These are phyloP conservation scores for Cladosporium sp. DNA, from an alignment of 2,329 filamentous ascomycete genomes.

Conservation along the genomic window DNA sequence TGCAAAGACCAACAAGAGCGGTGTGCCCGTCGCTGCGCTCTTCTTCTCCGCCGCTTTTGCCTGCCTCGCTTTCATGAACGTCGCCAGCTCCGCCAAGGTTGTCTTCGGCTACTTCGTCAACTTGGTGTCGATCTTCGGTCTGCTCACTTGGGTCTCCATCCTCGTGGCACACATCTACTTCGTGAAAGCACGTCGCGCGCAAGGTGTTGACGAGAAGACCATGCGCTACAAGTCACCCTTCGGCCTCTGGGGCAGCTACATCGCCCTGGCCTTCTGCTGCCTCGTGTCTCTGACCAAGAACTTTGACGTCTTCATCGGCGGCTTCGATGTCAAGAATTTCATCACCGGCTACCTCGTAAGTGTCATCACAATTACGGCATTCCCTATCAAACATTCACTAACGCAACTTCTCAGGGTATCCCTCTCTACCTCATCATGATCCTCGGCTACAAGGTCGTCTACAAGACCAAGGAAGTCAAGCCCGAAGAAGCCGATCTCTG, in stretches of 20 bases:
- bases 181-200: conserved; percentile 46
- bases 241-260: conserved; percentile 67
- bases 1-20: conserved; percentile 67
- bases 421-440: conserved; percentile 68
- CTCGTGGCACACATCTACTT: conserved; percentile 52
- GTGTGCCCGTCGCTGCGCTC: conserved; percentile 69
- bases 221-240: conserved; percentile 65
- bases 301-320: conserved; percentile 68
- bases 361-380: not conserved
- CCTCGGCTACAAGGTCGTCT: conserved; percentile 63
- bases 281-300: conserved; percentile 81
- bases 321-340: conserved; percentile 73
- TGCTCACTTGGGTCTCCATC: conserved; percentile 52
- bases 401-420: conserved; percentile 53
- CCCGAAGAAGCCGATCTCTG: conserved; percentile 58
- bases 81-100: conserved; percentile 40
- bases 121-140: conserved; percentile 41
- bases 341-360: conserved; percentile 42
- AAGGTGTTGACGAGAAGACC: conserved; percentile 45
- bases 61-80: conserved; percentile 56
- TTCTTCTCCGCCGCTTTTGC: conserved; percentile 61
- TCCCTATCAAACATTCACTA: conserved; percentile 50
- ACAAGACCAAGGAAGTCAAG: conserved; percentile 57
- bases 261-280: conserved; percentile 67
- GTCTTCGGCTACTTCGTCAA: conserved; percentile 54